phyloP scores from a whole-genome alignment of 306 rosid genomes.

The Inga laurina region DNA sequence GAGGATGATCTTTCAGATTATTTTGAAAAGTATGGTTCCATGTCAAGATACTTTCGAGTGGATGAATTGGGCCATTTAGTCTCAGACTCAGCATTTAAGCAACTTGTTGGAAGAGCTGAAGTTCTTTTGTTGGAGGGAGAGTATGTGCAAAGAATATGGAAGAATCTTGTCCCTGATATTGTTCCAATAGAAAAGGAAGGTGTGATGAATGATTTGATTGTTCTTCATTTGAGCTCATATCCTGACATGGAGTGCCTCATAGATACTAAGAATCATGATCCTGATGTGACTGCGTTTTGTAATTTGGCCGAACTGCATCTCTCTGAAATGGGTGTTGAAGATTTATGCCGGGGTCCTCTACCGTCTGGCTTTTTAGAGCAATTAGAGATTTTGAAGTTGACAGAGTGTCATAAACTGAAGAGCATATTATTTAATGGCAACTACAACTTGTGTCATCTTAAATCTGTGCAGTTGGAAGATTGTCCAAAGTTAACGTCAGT shows the following conservation, averaged over 20 bases:
- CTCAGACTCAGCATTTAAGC: background rate
- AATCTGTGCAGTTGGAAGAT: background rate
- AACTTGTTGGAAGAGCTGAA: background rate
- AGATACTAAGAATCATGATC: background rate
- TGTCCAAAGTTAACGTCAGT: background rate
- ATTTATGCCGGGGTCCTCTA: background rate
- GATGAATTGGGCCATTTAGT: background rate
- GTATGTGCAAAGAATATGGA: background rate
- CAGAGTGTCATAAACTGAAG: background rate
- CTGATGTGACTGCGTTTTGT: background rate
- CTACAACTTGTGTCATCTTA: background rate
- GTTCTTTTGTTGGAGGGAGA: background rate
- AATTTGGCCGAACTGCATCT: background rate
- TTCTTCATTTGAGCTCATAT: background rate
- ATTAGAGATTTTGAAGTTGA: background rate
- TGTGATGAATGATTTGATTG: background rate
- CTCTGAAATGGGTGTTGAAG: background rate
- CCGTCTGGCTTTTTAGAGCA: background rate
- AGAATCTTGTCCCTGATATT: constrained; percentile 27
- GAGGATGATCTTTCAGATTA: background rate
- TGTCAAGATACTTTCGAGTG: background rate
- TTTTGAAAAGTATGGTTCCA: background rate
- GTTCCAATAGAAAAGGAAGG: constrained; percentile 1
- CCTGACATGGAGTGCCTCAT: constrained; percentile 2
- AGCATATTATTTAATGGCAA: background rate